These are phyloP conservation scores for Solanum dulcamara DNA, from an alignment of 257 asterid species.

Conservation along the genomic window DNA sequence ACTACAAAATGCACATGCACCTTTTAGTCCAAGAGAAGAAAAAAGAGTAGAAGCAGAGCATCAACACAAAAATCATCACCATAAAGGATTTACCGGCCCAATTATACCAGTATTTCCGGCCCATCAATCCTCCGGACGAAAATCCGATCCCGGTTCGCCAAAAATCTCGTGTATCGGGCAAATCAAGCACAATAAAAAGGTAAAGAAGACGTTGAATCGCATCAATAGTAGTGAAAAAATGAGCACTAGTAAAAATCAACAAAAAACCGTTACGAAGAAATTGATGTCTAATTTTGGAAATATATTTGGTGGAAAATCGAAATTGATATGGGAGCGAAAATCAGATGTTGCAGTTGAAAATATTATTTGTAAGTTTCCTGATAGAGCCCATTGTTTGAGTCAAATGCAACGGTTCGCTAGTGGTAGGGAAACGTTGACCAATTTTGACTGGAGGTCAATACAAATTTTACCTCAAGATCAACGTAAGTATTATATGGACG, in stretches of 20 bases:
- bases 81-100: conserved; percentile 31
- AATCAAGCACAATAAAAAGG: conserved; percentile 28
- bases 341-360: conserved; percentile 13
- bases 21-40: conserved; percentile 29
- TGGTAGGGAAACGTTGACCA: conserved; percentile 46
- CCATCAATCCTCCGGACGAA: conserved; percentile 20
- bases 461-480: conserved; percentile 24
- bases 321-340: conserved; percentile 5
- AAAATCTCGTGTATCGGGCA: conserved; percentile 50
- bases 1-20: conserved; percentile 22
- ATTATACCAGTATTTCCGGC: conserved; percentile 10
- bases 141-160: conserved; percentile 41
- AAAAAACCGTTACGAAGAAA: not conserved
- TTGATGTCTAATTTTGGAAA: not conserved
- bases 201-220: not conserved
- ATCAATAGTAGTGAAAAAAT: not conserved
- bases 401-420: conserved; percentile 63
- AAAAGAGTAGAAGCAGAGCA: not conserved
- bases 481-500: conserved; percentile 21
- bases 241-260: not conserved
- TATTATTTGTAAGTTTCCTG: not conserved
- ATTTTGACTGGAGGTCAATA: conserved; percentile 49
- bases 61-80: not conserved
- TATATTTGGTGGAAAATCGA: not conserved
- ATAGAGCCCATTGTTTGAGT: conserved; percentile 20